Conservation (phyloP, 1,284 basidiomycete genomes). For the Ceratobasidium sp. region DNA sequence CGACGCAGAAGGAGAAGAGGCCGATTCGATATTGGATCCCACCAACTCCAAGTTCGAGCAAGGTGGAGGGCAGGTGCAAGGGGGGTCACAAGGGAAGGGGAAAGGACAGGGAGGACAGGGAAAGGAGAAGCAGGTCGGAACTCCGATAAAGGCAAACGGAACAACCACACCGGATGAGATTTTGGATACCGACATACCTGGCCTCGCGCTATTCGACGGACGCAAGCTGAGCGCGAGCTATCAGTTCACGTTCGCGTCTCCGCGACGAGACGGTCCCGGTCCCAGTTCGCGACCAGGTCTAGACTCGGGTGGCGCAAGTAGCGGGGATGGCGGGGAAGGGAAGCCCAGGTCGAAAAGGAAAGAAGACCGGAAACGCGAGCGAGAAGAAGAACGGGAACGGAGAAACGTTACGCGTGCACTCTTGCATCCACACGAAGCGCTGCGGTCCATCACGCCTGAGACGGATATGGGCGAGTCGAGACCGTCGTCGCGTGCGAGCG, state of each 20-base stretch:
- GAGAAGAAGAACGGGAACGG: slow-evolving; percentile 28
- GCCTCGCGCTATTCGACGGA: slow-evolving; percentile 52
- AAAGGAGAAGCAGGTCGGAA: slow-evolving; percentile 43
- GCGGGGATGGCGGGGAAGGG: not conserved
- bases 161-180: slow-evolving; percentile 48
- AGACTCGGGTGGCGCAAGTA: not conserved
- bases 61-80: not conserved
- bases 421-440: slow-evolving; percentile 28
- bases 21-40: slow-evolving; percentile 22
- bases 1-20: slow-evolving; percentile 26
- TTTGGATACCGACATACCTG: slow-evolving; percentile 53
- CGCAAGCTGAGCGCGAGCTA: slow-evolving; percentile 58
- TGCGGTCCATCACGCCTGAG: slow-evolving; percentile 30
- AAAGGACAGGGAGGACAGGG: not conserved
- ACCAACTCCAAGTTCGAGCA: slow-evolving; percentile 21
- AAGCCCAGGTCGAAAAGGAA: not conserved
- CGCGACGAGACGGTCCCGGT: slow-evolving; percentile 1
- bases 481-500: slow-evolving; percentile 17
- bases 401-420: slow-evolving; percentile 23
- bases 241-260: slow-evolving; percentile 78
- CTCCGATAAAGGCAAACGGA: not conserved
- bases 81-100: not conserved
- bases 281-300: not conserved
- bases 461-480: slow-evolving; percentile 7
- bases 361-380: slow-evolving; percentile 31